A percentile compares a stretch with the other conserved stretches of the same genome.
phyloP scores from a whole-genome alignment of 148 eudicot genomes.

The Persicaria maculosa region DNA sequence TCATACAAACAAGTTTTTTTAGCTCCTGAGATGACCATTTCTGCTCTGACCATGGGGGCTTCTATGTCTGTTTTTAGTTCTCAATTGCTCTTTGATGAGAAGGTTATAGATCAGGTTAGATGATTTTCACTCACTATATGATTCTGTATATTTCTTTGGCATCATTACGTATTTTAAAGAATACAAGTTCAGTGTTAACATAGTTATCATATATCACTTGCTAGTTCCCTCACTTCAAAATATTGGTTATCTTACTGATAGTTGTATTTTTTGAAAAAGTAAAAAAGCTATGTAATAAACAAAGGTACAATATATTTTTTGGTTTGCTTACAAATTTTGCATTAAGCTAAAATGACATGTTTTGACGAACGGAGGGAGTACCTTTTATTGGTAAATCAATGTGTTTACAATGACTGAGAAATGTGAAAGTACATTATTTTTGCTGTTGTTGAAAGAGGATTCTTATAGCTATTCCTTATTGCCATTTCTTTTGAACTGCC shows the following conservation, averaged over 20 bases:
- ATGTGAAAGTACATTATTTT: not conserved
- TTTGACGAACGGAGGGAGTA: too few relatives aligned
- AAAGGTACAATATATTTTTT: too few relatives aligned
- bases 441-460: not conserved
- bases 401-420: too few relatives aligned
- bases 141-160: not conserved
- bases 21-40: slow-evolving; percentile 77
- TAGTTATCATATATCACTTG: not conserved
- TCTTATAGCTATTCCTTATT: not conserved
- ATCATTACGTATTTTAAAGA: not conserved
- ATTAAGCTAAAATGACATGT: too few relatives aligned
- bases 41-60: slow-evolving; percentile 72
- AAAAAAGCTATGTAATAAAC: too few relatives aligned
- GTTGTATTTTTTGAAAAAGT: too few relatives aligned
- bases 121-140: not conserved
- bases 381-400: too few relatives aligned
- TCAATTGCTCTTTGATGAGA: slow-evolving; percentile 79
- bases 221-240: not conserved
- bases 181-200: not conserved
- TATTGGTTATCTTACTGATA: not conserved
- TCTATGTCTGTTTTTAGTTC: slow-evolving; percentile 79
- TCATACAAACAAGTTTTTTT: slow-evolving; percentile 92
- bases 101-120: slow-evolving; percentile 86
- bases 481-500: not conserved
- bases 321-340: too few relatives aligned